Base-by-base conservation (phyloP, 805 yeast genomes). In the Nakazawaea wyomingensis region DNA sequence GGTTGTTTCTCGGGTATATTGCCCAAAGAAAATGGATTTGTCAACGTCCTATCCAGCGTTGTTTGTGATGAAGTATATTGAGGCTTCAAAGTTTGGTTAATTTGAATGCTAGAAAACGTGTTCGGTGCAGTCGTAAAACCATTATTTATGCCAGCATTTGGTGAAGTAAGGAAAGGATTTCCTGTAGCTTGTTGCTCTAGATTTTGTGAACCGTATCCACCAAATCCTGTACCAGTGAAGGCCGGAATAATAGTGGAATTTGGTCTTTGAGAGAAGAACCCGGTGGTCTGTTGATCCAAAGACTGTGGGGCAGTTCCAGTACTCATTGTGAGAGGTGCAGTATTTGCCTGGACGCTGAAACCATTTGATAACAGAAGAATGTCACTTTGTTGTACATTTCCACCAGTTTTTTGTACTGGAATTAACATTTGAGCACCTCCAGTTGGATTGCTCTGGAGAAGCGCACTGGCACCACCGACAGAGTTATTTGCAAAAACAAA, bases 151-250 rank as follows among this genome's bases (percentile, higher is more conserved):
- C 26, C 31, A 35, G 11, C 21, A 34, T 46, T 16, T 16, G 49
- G 10, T 10, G 56, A 54, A 18, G 48, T 35, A 7, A 27, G 14
- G 36, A 43, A 43, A 4, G 46, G 46, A 24, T 43, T 43, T 51
- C 51, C 37, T 57, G 48, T 43, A 46, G 52, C 35, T 56, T 60
- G 20, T 18, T 46, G 55, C 46, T 52, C 65, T 11, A n/a, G 33
- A 8, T 57, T 58, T 17, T 33, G 43, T 5, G 41, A 17, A 2
- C 64, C 64, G 51, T 66, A 71, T 2, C 77, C 78, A 9, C 80
- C 79, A 55, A 74, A 74, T 0, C 80, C 81, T 31, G 68, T 67
- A 13, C 80, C 80, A 6, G 79, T 74, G 44, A 61, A 68, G 4
- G 67, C 50, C 18, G 69, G 64, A 8, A 55, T 54, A 11, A 65